These are phyloP conservation scores for Globisporangium echinulatum DNA, from an alignment of 352 stramenopile genomes.

Conservation along the genomic window DNA sequence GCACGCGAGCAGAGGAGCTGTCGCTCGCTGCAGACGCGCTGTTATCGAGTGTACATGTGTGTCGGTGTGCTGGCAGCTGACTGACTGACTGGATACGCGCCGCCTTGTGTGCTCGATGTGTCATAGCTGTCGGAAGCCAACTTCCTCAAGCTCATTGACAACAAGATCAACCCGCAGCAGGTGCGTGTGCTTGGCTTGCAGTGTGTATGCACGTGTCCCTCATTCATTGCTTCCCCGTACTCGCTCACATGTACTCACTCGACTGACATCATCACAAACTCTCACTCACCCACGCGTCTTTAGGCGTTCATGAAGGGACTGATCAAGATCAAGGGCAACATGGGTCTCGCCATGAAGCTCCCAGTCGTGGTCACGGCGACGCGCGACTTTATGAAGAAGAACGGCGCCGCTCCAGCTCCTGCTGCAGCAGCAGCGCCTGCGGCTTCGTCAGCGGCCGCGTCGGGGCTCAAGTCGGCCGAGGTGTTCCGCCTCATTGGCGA, in stretches of 20 bases:
- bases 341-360: conserved; percentile 93
- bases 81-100: not conserved
- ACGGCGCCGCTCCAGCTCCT: conserved; percentile 19
- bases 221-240: not conserved
- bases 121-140: conserved; percentile 55
- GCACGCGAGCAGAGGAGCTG: too few species aligned
- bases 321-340: conserved; percentile 94
- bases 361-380: conserved; percentile 84
- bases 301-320: conserved; percentile 92
- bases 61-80: not conserved
- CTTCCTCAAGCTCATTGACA: conserved; percentile 74
- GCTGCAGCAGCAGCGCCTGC: conserved; percentile 14
- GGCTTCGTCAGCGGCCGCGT: conserved; percentile 10
- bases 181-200: conserved; percentile 9
- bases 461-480: conserved; percentile 49
- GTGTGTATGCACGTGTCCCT: not conserved
- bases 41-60: not conserved
- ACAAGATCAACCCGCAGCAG: conserved; percentile 90
- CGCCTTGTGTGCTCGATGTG: too few species aligned
- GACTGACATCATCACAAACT: not conserved
- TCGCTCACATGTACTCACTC: not conserved
- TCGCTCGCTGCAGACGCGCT: too few species aligned
- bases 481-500: conserved; percentile 67
- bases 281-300: too few species aligned
- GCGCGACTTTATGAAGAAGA: conserved; percentile 74